Percentiles rank a stretch among this genome's conserved stretches.
phyloP scores from a whole-genome alignment of 345 rosid genomes.

The Hibiscus trionum region DNA sequence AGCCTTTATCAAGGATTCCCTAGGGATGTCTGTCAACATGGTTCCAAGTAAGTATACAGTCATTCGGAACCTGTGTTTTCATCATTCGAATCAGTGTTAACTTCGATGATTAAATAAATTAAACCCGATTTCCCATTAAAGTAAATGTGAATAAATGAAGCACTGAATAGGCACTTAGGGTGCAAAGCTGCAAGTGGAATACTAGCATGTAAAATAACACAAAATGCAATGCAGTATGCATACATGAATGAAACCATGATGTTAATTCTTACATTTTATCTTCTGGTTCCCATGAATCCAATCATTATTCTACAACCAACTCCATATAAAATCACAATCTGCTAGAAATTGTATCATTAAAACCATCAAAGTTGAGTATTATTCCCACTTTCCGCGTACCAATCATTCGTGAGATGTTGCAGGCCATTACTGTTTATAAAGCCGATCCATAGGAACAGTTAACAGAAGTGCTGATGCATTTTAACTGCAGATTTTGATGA shows the following conservation, averaged over 20 bases:
- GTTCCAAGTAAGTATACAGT: constrained; percentile 58
- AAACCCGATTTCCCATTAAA: constrained; percentile 9
- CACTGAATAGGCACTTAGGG: constrained; percentile 42
- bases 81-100: neutral
- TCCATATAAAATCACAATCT: constrained; percentile 4
- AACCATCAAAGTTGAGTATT: constrained; percentile 18
- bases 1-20: constrained; percentile 61
- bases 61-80: neutral
- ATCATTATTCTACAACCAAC: constrained; percentile 19
- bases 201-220: constrained; percentile 15
- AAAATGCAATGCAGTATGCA: constrained; percentile 8
- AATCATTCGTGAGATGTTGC: constrained; percentile 13
- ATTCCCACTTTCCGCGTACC: constrained; percentile 15
- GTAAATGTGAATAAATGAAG: constrained; percentile 6
- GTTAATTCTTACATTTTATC: constrained; percentile 13
- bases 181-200: constrained; percentile 41
- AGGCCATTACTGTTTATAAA: neutral
- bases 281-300: constrained; percentile 39
- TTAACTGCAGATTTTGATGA: constrained; percentile 78
- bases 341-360: constrained; percentile 1
- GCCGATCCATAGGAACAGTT: neutral
- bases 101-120: neutral
- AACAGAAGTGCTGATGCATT: neutral
- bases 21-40: constrained; percentile 89
- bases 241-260: constrained; percentile 6